Evolutionary conservation across 495 filamentous ascomycete species (phyloP).

Genomic region (Haplographium delicatum): DNA sequence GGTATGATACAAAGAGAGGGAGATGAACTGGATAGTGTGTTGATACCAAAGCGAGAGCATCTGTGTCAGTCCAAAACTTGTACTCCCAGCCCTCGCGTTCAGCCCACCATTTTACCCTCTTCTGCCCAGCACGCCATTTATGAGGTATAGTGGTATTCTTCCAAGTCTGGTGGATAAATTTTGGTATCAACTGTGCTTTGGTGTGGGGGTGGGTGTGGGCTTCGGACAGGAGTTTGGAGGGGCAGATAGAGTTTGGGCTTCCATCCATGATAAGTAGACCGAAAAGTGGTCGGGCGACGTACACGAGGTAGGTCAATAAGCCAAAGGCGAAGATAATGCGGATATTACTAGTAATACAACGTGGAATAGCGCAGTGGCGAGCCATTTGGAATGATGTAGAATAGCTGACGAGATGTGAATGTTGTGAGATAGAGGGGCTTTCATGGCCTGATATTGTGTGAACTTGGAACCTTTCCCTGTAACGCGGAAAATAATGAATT

Average conservation of each 20-base stretch:
- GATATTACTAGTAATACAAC: too few species aligned
- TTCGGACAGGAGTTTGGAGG: background rate
- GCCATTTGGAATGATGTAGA: too few species aligned
- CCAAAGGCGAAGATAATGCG: too few species aligned
- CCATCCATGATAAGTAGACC: too few species aligned
- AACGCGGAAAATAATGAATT: too few species aligned
- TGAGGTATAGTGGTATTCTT: background rate
- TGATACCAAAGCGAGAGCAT: background rate
- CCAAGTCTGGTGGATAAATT: background rate
- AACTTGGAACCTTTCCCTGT: too few species aligned
- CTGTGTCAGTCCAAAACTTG: background rate
- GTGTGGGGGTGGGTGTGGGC: background rate
- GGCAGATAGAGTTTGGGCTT: background rate
- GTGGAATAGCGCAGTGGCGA: too few species aligned
- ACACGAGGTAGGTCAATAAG: background rate
- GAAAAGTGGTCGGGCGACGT: background rate
- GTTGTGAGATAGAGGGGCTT: too few species aligned
- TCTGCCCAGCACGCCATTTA: background rate
- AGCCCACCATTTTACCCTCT: background rate
- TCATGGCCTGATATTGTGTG: too few species aligned
- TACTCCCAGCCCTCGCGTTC: background rate
- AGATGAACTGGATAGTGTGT: constrained; percentile 69
- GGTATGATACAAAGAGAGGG: constrained; percentile 69
- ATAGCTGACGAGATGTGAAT: too few species aligned
- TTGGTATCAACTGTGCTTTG: background rate